Conservation (phyloP, 2,329 filamentous ascomycete genomes). For the Acrodontium crateriforme region DNA sequence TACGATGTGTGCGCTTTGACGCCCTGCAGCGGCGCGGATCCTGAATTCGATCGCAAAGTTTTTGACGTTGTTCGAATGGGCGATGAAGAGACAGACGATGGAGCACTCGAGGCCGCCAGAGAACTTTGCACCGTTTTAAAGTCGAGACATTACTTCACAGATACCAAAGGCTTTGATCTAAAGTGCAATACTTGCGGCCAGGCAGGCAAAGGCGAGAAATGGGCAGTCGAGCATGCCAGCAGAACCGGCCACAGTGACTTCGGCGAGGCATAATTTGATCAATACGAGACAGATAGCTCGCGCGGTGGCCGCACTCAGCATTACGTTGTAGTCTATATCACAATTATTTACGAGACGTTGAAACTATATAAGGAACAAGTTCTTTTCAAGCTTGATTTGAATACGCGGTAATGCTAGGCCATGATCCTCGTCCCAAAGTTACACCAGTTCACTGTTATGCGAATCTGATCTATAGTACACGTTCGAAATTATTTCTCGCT, state of each 20-base stretch:
- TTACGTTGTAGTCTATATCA: too few species aligned
- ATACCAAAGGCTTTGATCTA: constrained; percentile 67
- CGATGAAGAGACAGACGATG: constrained; percentile 32
- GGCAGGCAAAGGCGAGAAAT: constrained; percentile 52
- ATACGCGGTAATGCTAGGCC: too few species aligned
- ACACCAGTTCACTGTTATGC: too few species aligned
- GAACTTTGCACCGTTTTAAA: constrained; percentile 45
- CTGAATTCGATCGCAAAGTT: constrained; percentile 68
- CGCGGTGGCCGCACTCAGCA: too few species aligned
- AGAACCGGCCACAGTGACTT: constrained; percentile 47
- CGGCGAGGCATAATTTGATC: constrained; percentile 24
- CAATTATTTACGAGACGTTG: too few species aligned
- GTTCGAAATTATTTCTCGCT: too few species aligned
- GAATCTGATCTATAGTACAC: too few species aligned
- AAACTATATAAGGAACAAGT: too few species aligned
- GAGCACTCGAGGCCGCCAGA: constrained; percentile 44
- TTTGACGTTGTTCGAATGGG: constrained; percentile 38
- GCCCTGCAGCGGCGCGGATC: constrained; percentile 45
- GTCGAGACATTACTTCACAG: constrained; percentile 71
- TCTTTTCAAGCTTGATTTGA: too few species aligned
- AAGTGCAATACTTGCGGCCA: constrained; percentile 62
- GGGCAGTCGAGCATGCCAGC: constrained; percentile 48
- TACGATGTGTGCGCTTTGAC: constrained; percentile 81
- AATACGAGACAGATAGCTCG: constrained; percentile 1
- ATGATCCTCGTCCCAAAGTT: too few species aligned